phyloP scores from a whole-genome alignment of 805 yeast species.

The Blastobotrys robertii region DNA sequence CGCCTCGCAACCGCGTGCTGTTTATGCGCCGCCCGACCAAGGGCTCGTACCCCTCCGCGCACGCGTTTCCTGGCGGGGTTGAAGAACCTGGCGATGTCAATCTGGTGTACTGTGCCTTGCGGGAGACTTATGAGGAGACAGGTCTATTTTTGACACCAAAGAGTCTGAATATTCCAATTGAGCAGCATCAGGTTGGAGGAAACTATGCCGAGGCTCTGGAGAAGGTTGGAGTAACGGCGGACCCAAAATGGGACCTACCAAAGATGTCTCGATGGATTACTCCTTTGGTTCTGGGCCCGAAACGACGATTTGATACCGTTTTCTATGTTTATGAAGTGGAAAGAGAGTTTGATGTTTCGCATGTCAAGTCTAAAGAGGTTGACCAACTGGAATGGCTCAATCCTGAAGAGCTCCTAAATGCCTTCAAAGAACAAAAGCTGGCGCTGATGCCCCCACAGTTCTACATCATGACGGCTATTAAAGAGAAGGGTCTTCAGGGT shows the following conservation, averaged over 20 bases:
- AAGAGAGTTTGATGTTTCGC: conserved; percentile 7
- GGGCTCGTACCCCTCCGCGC: conserved; percentile 22
- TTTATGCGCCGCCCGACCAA: conserved; percentile 22
- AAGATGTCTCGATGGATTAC: conserved; percentile 24
- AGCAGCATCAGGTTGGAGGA: not conserved
- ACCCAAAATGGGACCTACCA: conserved; percentile 9
- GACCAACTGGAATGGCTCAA: conserved; percentile 20
- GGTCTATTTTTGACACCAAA: conserved; percentile 21
- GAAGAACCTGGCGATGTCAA: conserved; percentile 19
- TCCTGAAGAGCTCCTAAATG: conserved; percentile 17
- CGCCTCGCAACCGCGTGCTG: conserved; percentile 18
- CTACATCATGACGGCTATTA: conserved; percentile 16
- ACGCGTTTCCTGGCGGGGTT: conserved; percentile 28
- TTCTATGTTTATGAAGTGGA: conserved; percentile 17
- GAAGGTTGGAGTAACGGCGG: not conserved
- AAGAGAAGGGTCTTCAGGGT: conserved; percentile 8
- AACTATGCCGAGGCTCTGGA: conserved; percentile 6
- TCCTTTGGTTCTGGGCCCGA: conserved; percentile 12
- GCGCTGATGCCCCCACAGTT: conserved; percentile 26
- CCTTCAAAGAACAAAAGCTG: conserved; percentile 15
- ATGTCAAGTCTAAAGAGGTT: conserved; percentile 9
- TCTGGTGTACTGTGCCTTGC: conserved; percentile 21
- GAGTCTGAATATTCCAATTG: conserved; percentile 2
- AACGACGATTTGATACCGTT: conserved; percentile 23
- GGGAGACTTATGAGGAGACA: conserved; percentile 28